phyloP scores from a whole-genome alignment of 2,329 filamentous ascomycete genomes.

The Hymenoscyphus occultus region DNA sequence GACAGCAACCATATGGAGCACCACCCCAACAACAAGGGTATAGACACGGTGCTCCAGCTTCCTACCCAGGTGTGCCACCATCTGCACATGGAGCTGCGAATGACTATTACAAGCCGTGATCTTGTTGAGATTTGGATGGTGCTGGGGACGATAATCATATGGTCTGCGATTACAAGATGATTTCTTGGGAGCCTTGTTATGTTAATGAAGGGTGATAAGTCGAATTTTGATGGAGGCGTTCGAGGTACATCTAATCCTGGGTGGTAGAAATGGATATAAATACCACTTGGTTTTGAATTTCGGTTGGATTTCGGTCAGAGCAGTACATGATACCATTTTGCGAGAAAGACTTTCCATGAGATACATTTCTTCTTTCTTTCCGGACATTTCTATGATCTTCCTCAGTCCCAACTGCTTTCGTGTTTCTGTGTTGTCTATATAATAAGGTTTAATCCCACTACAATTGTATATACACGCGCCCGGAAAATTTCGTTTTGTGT shows the following conservation, averaged over 20 bases:
- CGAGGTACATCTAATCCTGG: not conserved
- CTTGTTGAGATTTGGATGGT: not conserved
- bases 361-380: not conserved
- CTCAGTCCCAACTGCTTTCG: not conserved
- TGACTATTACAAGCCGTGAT: slow-evolving; percentile 6
- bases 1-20: not conserved
- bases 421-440: too few relatives aligned
- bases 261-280: not conserved
- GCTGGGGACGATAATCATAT: not conserved
- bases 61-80: not conserved
- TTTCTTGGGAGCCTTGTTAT: not conserved
- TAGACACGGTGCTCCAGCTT: not conserved
- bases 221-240: not conserved
- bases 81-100: not conserved
- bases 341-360: not conserved
- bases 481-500: too few relatives aligned
- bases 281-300: not conserved
- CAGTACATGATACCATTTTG: not conserved
- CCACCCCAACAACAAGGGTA: slow-evolving; percentile 8
- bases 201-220: not conserved
- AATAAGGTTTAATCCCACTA: too few relatives aligned
- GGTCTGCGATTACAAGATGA: not conserved
- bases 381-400: not conserved
- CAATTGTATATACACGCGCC: too few relatives aligned
- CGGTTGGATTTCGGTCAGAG: not conserved